Evolutionary conservation across 495 filamentous ascomycete genomes (phyloP), one percentile per base, ranked within the genome.

Genomic region (Penicillium turbatum): DNA sequence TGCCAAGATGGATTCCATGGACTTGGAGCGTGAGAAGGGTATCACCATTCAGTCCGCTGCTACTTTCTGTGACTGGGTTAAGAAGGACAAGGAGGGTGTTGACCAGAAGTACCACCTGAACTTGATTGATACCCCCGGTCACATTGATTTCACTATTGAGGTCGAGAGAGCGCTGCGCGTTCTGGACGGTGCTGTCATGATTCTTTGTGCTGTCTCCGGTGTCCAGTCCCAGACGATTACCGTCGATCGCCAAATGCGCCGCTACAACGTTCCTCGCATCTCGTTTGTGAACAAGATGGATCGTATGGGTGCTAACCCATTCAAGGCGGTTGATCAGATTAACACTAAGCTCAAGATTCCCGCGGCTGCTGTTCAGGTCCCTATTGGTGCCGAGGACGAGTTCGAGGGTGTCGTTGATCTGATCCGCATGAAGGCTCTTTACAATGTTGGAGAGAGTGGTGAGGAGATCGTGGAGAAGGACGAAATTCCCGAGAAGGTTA

Each of bases 1-100:
- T 60, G 95, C 95, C 41, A 99, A 99, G 76, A 99, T 99, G 95
- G 95, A 99, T 79, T 96, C 91, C 8, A 99, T 99, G 95, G 95
- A 97, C 44, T 74, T 99, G 56, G 95, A 99, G 72, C 81, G 93
- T 67, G 93, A 98, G 66, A 93, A 97, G 79, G 93, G 93, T 66
- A 98, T 98, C 68, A 98, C 93, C 51, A 98, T 98, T 58, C 92
- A 98, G 74, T 96, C 91, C 48, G 93, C 93, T 36, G 93, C 93
- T 19, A 98, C 93, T 2, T 99, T 95, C 70, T 95, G 91, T 73
- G 91, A 99, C 73, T 99, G 95, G 95, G 71, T 87, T 52, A 97
- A 96, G 80, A 84, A 79, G 59, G 69, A 71, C 38, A 72, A 89
- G 59, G 83, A 87, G 34, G 83, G 82, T 36, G 77, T 87, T 62